Conservation (phyloP, 1,139 yeast species). For the Meyerozyma elateridarum region DNA sequence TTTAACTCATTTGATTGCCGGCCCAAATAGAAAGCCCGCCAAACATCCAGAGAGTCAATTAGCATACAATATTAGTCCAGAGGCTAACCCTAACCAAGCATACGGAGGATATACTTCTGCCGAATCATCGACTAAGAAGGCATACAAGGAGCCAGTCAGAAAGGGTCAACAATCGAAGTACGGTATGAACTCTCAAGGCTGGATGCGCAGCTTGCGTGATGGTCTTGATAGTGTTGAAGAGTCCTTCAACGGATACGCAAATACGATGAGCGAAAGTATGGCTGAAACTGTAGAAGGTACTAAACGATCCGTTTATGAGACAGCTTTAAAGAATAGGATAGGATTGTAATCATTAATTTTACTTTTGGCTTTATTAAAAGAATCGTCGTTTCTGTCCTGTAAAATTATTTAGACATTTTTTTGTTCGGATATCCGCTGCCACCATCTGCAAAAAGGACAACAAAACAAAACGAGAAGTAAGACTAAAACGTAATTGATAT, state of each 20-base stretch:
- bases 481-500: too few relatives aligned
- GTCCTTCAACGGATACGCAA: constrained; percentile 55
- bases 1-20: constrained; percentile 53
- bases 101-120: constrained; percentile 18
- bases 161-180: constrained; percentile 17
- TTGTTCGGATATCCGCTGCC: too few relatives aligned
- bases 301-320: constrained; percentile 46
- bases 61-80: constrained; percentile 52
- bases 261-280: constrained; percentile 48
- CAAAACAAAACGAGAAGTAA: too few relatives aligned
- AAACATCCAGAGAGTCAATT: constrained; percentile 52
- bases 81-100: constrained; percentile 37
- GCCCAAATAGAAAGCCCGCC: constrained; percentile 52
- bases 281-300: constrained; percentile 48
- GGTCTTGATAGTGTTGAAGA: constrained; percentile 55
- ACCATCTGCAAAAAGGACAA: too few relatives aligned
- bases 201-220: constrained; percentile 46
- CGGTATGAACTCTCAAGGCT: constrained; percentile 25
- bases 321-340: constrained; percentile 50
- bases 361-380: too few relatives aligned
- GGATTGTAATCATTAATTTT: constrained; percentile 50
- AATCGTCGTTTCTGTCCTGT: too few relatives aligned
- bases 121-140: constrained; percentile 23
- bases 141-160: constrained; percentile 49
- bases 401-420: too few relatives aligned